phyloP scores from a whole-genome alignment of 2,329 filamentous ascomycete genomes.

The Madurella mycetomatis region DNA sequence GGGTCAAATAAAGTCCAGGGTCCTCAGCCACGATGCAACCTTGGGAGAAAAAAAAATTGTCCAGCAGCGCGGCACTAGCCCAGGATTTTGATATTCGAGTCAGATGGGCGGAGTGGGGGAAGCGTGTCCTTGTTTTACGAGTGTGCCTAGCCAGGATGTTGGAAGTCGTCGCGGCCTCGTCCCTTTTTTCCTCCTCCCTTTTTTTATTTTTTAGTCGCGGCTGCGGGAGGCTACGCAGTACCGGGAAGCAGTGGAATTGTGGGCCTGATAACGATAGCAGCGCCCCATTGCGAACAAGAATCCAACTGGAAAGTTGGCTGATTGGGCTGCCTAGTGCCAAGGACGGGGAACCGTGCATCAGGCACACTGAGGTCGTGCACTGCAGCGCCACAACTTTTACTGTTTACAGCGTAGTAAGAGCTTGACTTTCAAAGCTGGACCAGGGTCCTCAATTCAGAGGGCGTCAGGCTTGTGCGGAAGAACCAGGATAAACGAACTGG shows the following conservation, averaged over 20 bases:
- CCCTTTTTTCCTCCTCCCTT: conserved; percentile 2
- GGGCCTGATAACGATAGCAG: background rate
- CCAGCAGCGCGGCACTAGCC: too few relatives aligned
- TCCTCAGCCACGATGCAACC: background rate
- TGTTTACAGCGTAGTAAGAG: too few relatives aligned
- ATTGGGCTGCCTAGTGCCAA: background rate
- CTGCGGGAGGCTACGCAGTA: conserved; percentile 5
- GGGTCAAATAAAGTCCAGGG: background rate
- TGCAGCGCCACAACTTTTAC: too few relatives aligned
- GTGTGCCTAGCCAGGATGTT: background rate
- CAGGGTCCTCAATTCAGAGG: too few relatives aligned
- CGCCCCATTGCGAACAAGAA: background rate
- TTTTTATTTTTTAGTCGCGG: background rate
- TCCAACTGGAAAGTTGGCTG: background rate
- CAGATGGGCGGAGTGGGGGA: background rate
- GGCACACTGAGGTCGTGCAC: too few relatives aligned
- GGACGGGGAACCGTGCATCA: too few relatives aligned
- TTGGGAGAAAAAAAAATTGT: background rate
- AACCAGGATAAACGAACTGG: too few relatives aligned
- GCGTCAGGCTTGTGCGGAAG: too few relatives aligned
- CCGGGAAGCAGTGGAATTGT: background rate
- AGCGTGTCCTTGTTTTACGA: background rate
- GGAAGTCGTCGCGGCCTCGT: background rate
- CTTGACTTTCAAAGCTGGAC: too few relatives aligned
- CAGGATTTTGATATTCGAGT: background rate